phyloP scores from a whole-genome alignment of 805 yeast genomes.

The Pichia ethanolica region DNA sequence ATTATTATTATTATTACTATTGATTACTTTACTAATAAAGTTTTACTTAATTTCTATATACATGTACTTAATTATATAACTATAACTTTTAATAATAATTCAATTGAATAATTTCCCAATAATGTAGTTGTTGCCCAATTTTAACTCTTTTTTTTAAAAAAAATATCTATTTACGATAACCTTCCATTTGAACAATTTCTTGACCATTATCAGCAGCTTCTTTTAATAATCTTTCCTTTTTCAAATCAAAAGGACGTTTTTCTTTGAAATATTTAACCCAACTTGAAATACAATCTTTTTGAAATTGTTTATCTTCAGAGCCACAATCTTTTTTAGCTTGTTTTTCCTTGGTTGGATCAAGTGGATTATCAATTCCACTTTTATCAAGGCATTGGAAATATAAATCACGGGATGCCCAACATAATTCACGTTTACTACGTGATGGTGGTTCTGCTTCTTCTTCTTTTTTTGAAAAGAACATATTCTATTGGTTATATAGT shows the following conservation, averaged over 20 bases:
- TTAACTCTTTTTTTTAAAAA: no score
- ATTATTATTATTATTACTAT: no score
- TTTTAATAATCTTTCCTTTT: constrained; percentile 57
- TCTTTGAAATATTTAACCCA: constrained; percentile 92
- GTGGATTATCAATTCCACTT: constrained; percentile 61
- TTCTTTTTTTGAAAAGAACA: constrained; percentile 9
- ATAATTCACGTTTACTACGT: constrained; percentile 60
- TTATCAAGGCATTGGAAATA: constrained; percentile 70
- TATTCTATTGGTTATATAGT: neutral
- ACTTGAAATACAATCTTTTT: constrained; percentile 69
- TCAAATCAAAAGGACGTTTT: constrained; percentile 71
- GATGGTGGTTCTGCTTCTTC: constrained; percentile 36
- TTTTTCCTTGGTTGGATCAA: constrained; percentile 36
- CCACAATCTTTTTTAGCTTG: constrained; percentile 51
- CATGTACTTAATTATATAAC: neutral
- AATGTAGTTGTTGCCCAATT: no score
- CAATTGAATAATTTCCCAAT: no score
- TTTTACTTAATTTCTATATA: neutral
- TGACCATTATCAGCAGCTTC: constrained; percentile 70
- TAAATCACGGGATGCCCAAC: constrained; percentile 87
- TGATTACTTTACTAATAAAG: no score
- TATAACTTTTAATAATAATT: no score
- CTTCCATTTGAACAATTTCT: constrained; percentile 23
- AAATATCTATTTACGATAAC: constrained; percentile 16
- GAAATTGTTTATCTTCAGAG: constrained; percentile 47